Evolutionary conservation across 2,329 filamentous ascomycete species (phyloP), one percentile per base, ranked within the genome.

Genomic region (Fusarium napiforme): DNA sequence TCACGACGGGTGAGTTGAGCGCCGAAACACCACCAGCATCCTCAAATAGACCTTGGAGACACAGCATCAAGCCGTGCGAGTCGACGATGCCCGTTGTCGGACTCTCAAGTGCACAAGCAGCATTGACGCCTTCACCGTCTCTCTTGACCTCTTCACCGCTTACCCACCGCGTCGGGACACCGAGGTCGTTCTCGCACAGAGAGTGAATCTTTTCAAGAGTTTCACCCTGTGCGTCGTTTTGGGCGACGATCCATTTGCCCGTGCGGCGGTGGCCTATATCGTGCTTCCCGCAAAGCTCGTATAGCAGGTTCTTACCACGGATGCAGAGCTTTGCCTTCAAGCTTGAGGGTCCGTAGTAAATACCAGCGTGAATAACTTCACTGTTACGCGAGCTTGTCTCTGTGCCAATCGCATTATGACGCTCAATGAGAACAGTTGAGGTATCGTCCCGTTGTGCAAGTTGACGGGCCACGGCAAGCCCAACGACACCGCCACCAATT

Each of bases 161-260:
- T 3, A 98, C 83, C 84, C 94, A 96, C 12, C 90, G 86, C 40
- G 92, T 92, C 2, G 94, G 93, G 0, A 97, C 92, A 76, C 76
- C 79, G n/a, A 84, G 77, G 2, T 76, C 75, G 3, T 73, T 71
- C 2, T 77, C 68, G 71, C 85, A 88, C 56, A 87, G 83, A 15
- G 79, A 79, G 71, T 88, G 83, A 26, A 92, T 82, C 26, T 78
- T 81, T 74, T 91, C 82, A 5, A 88, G 89, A 49, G 89, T 90
- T n/a, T 84, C 87, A 79, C 89, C 87, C 84, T 98, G 93, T 52
- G 83, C 84, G 3, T 87, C 86, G 59, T 91, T 92, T 84, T 98
- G 96, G 2, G 96, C 96, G 3, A 98, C 93, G 77, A 98, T 93
- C 95, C 96, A 98, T 85, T 98, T 98, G 67, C 95, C 95, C 30